phyloP scores from a whole-genome alignment of 2,329 filamentous ascomycete species.

The Lasiodiplodia citricola region DNA sequence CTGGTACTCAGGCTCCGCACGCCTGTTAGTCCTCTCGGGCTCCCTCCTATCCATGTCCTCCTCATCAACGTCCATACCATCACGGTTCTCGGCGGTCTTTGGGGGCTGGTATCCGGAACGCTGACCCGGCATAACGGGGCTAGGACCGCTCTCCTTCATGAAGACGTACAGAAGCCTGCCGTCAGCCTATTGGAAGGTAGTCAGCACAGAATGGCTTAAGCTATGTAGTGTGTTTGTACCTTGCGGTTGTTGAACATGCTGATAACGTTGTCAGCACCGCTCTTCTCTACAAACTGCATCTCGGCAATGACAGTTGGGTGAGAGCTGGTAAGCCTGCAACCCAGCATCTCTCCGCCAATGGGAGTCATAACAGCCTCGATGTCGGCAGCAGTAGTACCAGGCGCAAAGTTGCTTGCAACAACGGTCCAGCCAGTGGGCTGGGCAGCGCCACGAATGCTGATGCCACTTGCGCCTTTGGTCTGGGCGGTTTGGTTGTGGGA shows the following conservation, averaged over 20 bases:
- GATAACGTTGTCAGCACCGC: constrained; percentile 76
- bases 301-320: constrained; percentile 77
- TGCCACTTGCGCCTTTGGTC: constrained; percentile 52
- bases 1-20: constrained; percentile 45
- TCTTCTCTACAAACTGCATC: constrained; percentile 73
- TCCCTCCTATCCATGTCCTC: constrained; percentile 27
- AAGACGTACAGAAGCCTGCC: constrained; percentile 76
- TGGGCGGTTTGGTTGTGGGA: constrained; percentile 33
- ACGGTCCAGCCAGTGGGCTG: constrained; percentile 58
- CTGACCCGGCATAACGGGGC: constrained; percentile 27
- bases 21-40: constrained; percentile 35
- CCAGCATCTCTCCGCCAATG: constrained; percentile 68
- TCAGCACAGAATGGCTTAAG: not conserved
- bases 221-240: not conserved
- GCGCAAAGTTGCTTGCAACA: constrained; percentile 81
- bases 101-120: constrained; percentile 29
- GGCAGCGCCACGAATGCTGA: constrained; percentile 71
- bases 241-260: constrained; percentile 70
- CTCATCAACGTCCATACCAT: constrained; percentile 53
- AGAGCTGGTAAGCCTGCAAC: constrained; percentile 71
- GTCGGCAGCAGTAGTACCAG: constrained; percentile 79
- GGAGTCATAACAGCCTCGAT: constrained; percentile 83
- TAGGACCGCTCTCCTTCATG: constrained; percentile 59
- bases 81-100: constrained; percentile 33
- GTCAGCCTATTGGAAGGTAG: constrained; percentile 64